Evolutionary conservation across 208 protist genomes (phyloP), one percentile per base, ranked within the genome.

Genomic region (Entamoeba moshkovskii): DNA sequence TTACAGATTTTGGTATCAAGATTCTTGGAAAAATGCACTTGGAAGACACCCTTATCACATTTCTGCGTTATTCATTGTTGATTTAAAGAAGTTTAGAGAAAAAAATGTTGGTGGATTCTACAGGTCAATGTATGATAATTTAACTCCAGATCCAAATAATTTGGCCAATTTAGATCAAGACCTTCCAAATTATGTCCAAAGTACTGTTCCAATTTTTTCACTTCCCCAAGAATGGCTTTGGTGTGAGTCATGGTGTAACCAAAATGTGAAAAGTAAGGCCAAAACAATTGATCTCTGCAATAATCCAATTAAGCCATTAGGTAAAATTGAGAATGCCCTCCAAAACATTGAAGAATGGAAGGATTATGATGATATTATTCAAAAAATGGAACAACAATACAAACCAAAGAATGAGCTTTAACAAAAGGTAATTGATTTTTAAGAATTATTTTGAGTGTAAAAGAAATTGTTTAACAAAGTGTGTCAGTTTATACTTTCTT

Each of bases 171-270:
- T 97, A 6, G 97, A 97, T 93, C 97, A 98, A 96, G 98, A 99
- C 96, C 93, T 99, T 49, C 98, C 98, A 13, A 99, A 99, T 95
- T 98, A 97, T 94, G 92, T 98, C 29, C 98, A 99, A 94, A 94
- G 98, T 59, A 42, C 94, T 4, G 95, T 99, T 22, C 97, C 97
- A 5, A 99, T 99, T 49, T 97, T 96, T 95, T 98, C 97, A n/a
- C 96, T 99, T 8, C 98, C 98, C 25, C 97, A 99, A 95, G 97
- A 99, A 5, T 97, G 96, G 96, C 97, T 99, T n/a, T 99, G 98
- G 98, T 99, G 98, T 95, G 98, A 99, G 95, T 98, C 98, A 52
- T 99, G 98, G 98, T 99, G 98, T 95, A 96, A 96, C 85, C 95
- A 98, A 52, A 94, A 94, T 8, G 93, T 91, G 29, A 94, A 96